Evolutionary conservation across 345 rosid species (phyloP), one percentile per base, ranked within the genome.

Genomic region (Alliaria petiolata): DNA sequence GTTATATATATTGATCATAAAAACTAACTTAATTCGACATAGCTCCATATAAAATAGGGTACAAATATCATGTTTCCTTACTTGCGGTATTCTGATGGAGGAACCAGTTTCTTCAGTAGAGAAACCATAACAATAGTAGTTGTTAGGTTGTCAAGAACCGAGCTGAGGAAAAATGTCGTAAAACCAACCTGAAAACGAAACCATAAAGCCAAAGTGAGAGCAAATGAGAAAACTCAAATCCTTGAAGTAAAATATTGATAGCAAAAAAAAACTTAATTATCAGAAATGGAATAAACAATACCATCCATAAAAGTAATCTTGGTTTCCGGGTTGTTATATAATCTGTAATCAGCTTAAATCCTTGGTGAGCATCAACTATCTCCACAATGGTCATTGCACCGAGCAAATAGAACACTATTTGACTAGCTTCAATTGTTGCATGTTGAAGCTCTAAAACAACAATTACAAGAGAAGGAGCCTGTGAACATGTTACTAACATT

Each of bases 371-470:
- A 80, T 92, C 25, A 44, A 92, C 83, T 51, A 91, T 89, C 85
- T 91, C 95, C 17, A 89, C 93, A 35, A 92, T 92, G 55, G 93
- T 92, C 96, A 92, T 92, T 25, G 98, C 98, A 51, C 98, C 96
- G 51, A 92, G 96, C 83, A 92, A 70, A 80, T 87, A 92, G 74
- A 92, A 92, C 2, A 92, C 98, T 63, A 22, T 22, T 22, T 22
- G 25, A 22, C 25, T 22, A 22, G 25, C 25, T 22, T 22, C 25
- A 22, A 22, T 22, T 1, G 25, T 22, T 22, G 25, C 25, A 89
- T 72, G 86, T 65, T 84, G 69, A 72, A 92, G 76, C 80, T 92
- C 93, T 30, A 85, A 72, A 53, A 82, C 88, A 80, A 87, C 92
- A 57, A 83, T 77, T 54, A 86, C 92, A 79, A 83, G 70, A 78